Evolutionary conservation across 805 yeast species (phyloP), one percentile per base, ranked within the genome.

Genomic region (Metschnikowia sp.): DNA sequence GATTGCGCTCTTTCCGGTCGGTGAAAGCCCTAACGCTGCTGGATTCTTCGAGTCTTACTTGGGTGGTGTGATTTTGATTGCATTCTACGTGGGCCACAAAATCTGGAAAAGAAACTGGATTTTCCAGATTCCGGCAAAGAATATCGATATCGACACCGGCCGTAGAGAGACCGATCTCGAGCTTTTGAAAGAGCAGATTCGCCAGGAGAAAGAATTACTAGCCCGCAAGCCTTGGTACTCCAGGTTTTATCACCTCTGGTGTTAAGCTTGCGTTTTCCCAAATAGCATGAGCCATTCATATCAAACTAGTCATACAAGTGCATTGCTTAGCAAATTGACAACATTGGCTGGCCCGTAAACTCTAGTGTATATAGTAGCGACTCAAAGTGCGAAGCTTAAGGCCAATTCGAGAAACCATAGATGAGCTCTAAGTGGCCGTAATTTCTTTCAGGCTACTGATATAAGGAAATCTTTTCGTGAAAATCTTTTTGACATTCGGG

Each of bases 61-160:
- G 46, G 79, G 81, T 31, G 69, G 72, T 48, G 75, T 77, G 10
- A 73, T 78, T 33, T 64, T 76, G 45, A 46, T 77, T 9, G 64
- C 59, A 3, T 66, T 71, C 40, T 78, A 72, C 58, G 15, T 70
- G 5, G 75, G 71, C 19, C 80, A 75, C 62, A 77, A 75, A 56
- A 33, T 70, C 19, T 77, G 75, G 74, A 70, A 68, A 49, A 74
- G 64, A 51, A 75, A 75, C 51, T 76, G 77, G 75, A 62, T 60
- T 30, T 59, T 70, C 13, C 74, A 72, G 56, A 63, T 76, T 48
- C 70, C 71, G 40, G 69, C 78, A 32, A 56, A 62, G 38, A 77
- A 79, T 32, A 77, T 84, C 55, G 86, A 82, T 54, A 61, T 84
- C 36, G 84, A 79, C 58, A 71, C 80, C 41, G 90, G 90, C 44